A percentile compares a stretch with the other conserved stretches of the same genome.
These are phyloP conservation scores for Diplosphaera chodatii DNA, from an alignment of 139 green algal species.

Conservation along the genomic window DNA sequence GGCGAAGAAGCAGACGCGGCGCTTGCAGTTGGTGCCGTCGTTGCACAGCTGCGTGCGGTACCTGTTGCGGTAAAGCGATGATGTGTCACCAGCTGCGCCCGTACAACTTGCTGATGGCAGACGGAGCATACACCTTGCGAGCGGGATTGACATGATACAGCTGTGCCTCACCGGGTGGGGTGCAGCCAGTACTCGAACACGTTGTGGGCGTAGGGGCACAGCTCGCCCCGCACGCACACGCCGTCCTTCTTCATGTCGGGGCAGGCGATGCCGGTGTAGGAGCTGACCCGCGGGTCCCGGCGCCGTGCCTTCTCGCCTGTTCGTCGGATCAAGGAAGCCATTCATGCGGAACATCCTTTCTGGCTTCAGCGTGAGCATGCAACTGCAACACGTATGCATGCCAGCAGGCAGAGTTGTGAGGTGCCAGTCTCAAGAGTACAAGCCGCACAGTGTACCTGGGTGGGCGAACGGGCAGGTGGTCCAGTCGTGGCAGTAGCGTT, in stretches of 20 bases:
- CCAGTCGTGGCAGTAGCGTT: constrained; percentile 66
- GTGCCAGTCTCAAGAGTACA: too few species aligned
- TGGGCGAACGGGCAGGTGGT: constrained; percentile 35
- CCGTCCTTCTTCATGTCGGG: constrained; percentile 83
- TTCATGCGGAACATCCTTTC: too few species aligned
- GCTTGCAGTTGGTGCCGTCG: constrained; percentile 65
- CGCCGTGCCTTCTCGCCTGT: constrained; percentile 84
- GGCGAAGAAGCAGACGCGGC: constrained; percentile 92
- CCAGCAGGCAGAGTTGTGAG: too few species aligned
- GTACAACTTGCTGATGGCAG: too few species aligned
- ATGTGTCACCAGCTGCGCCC: too few species aligned
- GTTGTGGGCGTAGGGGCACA: constrained; percentile 79
- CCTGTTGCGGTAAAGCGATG: too few species aligned
- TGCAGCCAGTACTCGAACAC: constrained; percentile 94
- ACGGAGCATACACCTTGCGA: too few species aligned
- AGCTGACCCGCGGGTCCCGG: constrained; percentile 70
- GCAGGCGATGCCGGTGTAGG: constrained; percentile 90
- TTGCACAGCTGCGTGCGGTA: constrained; percentile 93
- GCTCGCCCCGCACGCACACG: constrained; percentile 61
- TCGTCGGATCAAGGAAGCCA: too few species aligned
- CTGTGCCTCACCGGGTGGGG: constrained; percentile 56
- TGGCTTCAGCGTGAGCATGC: too few species aligned
- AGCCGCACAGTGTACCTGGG: too few species aligned
- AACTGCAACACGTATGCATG: too few species aligned
- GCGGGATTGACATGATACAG: too few species aligned